Evolutionary conservation across 495 filamentous ascomycete genomes (phyloP), one percentile per base, ranked within the genome.

Genomic region (Lentithecium fluviatile): DNA sequence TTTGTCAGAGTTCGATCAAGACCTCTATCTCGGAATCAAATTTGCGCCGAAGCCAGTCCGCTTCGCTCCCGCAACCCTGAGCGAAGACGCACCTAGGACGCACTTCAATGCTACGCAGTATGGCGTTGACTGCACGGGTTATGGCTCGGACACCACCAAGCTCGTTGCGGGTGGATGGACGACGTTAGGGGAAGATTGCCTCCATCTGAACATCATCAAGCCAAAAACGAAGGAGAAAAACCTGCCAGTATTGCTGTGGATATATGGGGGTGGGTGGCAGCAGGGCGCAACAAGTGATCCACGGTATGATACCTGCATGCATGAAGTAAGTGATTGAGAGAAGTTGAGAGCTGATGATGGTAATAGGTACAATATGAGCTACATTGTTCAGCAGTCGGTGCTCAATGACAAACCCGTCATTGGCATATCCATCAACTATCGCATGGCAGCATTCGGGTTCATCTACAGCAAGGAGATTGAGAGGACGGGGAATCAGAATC

Each of bases 221-320:
- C 40, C 40, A 13, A 20, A 43, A 3, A 43, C 40, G 40, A 32
- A 15, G 5, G 40, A 43, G 15, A 20, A 5, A 13, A 6, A 43
- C 15, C 40, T 43, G 3, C 40, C 40, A 43, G 13, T 43, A 3
- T 6, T 15, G 3, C 15, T 43, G 3, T 43, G 40, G 40, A 43
- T 43, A 5, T 20, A 43, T 13, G 40, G 40, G 3, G 40, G 40
- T n/a, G 40, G 40, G 6, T 43, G 29, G 29, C 6, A 85, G 88
- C 29, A 19, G 12, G 11, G 20, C 17, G 7, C 48, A 26, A 26
- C 23, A 12, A 10, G 48, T 80, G 4, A 71, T 88, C 23, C 86
- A 86, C 68, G 79, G 80, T 63, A 86, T 87, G 12, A 70, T 88
- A 66, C 79, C 82, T 70, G 83, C 43, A 19, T 4, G 29, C 29